Conservation (phyloP, 169 alveolate species). For the Theileria parva region DNA sequence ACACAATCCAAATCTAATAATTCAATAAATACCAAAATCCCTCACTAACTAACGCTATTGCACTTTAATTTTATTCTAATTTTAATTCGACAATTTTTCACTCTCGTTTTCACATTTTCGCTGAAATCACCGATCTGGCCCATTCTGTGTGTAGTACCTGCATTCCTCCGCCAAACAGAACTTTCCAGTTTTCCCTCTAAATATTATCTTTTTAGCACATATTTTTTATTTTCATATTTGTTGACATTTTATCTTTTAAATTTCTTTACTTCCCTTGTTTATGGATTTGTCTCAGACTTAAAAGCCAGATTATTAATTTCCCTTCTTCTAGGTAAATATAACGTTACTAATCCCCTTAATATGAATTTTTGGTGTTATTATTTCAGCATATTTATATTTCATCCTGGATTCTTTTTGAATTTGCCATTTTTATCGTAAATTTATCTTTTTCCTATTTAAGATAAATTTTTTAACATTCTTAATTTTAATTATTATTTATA, state of each 20-base stretch:
- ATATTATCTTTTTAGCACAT: neutral
- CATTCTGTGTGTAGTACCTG: slow-evolving; percentile 7
- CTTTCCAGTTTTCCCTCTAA: neutral
- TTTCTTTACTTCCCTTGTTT: neutral
- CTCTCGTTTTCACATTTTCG: neutral
- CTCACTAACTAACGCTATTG: neutral
- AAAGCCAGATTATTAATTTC: neutral
- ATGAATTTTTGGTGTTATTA: neutral
- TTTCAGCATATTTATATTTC: neutral
- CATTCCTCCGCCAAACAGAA: neutral
- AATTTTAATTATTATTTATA: neutral
- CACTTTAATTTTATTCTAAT: neutral
- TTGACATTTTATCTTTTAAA: neutral
- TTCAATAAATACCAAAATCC: neutral
- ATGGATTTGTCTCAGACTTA: neutral
- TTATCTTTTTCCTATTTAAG: neutral
- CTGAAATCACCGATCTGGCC: neutral
- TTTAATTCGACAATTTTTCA: neutral
- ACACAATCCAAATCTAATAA: slow-evolving; percentile 5
- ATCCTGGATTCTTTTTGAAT: neutral
- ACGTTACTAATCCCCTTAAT: neutral
- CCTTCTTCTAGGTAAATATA: neutral
- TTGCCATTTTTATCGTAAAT: neutral
- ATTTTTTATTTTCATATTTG: neutral
- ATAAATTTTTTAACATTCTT: neutral